phyloP scores from a whole-genome alignment of 768 basidiomycete genomes.

The Dioszegia hungarica region DNA sequence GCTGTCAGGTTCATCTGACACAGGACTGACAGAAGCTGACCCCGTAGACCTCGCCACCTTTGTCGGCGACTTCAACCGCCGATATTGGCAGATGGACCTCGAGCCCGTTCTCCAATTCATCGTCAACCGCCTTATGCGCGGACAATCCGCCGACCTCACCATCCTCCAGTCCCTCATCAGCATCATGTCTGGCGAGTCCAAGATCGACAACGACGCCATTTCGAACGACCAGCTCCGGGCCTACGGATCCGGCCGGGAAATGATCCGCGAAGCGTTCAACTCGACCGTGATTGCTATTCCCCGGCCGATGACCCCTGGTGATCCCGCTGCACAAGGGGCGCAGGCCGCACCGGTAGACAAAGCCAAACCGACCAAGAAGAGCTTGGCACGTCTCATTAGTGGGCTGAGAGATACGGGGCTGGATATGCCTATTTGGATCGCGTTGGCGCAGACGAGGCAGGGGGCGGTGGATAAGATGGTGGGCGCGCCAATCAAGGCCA shows the following conservation, averaged over 20 bases:
- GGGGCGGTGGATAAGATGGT: conserved; percentile 32
- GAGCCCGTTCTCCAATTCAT: conserved; percentile 82
- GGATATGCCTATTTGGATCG: conserved; percentile 82
- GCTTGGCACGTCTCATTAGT: conserved; percentile 40
- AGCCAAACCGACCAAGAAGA: conserved; percentile 40
- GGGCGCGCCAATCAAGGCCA: conserved; percentile 34
- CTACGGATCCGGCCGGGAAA: conserved; percentile 82
- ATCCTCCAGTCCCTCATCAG: conserved; percentile 88
- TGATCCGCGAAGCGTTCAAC: conserved; percentile 71
- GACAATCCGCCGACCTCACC: conserved; percentile 69
- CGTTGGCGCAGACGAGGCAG: conserved; percentile 78
- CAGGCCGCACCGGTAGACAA: conserved; percentile 40
- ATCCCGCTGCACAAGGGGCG: conserved; percentile 23
- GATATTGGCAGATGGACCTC: conserved; percentile 70
- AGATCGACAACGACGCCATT: conserved; percentile 67
- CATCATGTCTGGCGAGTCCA: conserved; percentile 93
- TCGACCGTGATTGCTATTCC: conserved; percentile 39
- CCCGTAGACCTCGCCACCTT: conserved; percentile 79
- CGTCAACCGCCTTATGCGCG: conserved; percentile 78
- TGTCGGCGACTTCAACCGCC: conserved; percentile 81
- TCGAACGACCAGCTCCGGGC: conserved; percentile 82
- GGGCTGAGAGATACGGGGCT: conserved; percentile 54
- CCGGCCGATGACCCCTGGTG: conserved; percentile 19
- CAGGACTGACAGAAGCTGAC: no score
- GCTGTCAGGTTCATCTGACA: not conserved